Evolutionary conservation across 2,329 filamentous ascomycete species (phyloP).

Genomic region (Microthyrium microscopicum): DNA sequence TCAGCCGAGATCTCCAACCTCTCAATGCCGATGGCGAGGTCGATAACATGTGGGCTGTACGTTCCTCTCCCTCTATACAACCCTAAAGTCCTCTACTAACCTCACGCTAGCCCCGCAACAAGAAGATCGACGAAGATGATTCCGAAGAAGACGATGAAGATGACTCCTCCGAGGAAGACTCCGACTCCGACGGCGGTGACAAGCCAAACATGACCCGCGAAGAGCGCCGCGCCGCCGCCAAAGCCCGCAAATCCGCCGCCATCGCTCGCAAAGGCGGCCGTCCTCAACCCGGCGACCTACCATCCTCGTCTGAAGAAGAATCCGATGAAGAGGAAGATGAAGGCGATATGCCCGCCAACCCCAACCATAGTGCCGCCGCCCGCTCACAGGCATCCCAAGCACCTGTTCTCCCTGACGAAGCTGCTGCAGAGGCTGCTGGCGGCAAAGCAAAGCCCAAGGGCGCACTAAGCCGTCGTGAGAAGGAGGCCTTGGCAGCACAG

Average conservation of each 20-base stretch:
- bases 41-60: constrained; percentile 70
- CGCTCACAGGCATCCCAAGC: constrained; percentile 49
- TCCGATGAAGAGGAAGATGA: constrained; percentile 35
- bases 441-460: constrained; percentile 22
- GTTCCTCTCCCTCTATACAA: constrained; percentile 15
- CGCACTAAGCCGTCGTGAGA: constrained; percentile 43
- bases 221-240: constrained; percentile 71
- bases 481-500: constrained; percentile 69
- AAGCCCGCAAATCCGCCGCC: constrained; percentile 81
- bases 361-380: constrained; percentile 60
- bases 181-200: constrained; percentile 21
- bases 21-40: constrained; percentile 80
- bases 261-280: constrained; percentile 55
- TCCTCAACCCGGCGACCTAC: constrained; percentile 73
- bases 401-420: constrained; percentile 31
- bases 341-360: constrained; percentile 65
- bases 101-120: constrained; percentile 2
- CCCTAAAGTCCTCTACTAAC: constrained; percentile 5
- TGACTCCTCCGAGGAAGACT: constrained; percentile 30
- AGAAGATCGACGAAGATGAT: constrained; percentile 21
- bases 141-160: constrained; percentile 21
- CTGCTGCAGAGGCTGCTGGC: constrained; percentile 35
- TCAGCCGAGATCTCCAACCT: constrained; percentile 78
- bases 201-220: constrained; percentile 53
- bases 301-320: constrained; percentile 46